Evolutionary conservation across 2,329 filamentous ascomycete genomes (phyloP), one percentile per base, ranked within the genome.

Genomic region (Ascochyta lentis): DNA sequence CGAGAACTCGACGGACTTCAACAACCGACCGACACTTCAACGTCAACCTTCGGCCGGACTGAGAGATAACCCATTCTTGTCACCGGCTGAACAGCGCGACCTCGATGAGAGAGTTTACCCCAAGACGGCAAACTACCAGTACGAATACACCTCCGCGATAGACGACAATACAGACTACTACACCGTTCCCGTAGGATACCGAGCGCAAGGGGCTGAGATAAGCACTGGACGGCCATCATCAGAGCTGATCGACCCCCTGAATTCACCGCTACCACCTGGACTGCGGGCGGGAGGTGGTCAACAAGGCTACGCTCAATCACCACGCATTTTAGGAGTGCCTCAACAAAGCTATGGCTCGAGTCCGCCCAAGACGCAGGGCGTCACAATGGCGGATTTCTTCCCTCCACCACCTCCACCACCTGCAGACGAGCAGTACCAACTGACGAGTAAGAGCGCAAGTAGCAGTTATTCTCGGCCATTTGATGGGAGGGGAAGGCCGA

Each of bases 341-440:
- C 29, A 15, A 16, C 29, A 33, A 16, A 6, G 7, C 7, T 16
- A 29, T 26, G 35, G 46, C 7, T 29, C 29, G 1, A 23, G 37
- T 39, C 35, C 55, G 27, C 61, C 61, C 4, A 64, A 60, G 9
- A 61, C 27, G 4, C 39, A 54, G 6, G 54, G 54, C 19, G 61
- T 64, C 3, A 55, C 61, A 0, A 55, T 39, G 13, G 50, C 47
- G 2, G 61, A 64, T 3, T 6, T 64, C 1, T 64, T 51, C 22
- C 61, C 61, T 10, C 58, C 58, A 5, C 60, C 58, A 0, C 56
- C 55, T n/a, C 50, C 56, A 7, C 41, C 47, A 3, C 38, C 40
- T 16, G 43, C 38, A 26, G 33, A 56, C 40, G 6, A 34, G 22
- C 53, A 50, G 41, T 51, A 47, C 16, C 41, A 47, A n/a, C 26